Conservation (phyloP, 139 green algal species). For the Parachlorella kessleri region DNA sequence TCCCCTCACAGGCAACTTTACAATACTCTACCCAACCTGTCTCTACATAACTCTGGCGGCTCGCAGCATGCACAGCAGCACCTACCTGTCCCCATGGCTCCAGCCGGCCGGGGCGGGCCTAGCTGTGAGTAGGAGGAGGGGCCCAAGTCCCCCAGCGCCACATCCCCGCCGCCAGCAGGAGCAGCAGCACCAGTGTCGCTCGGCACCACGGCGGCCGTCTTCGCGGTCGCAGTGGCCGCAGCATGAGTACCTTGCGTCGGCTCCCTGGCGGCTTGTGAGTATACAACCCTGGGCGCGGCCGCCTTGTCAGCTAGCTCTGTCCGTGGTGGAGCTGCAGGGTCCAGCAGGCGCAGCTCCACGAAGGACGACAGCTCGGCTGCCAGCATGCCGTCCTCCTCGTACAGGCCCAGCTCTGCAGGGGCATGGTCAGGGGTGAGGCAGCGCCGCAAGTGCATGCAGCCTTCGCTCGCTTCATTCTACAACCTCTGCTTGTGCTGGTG, state of each 20-base stretch:
- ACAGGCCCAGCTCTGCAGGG: constrained; percentile 19
- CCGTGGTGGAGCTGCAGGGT: too few species aligned
- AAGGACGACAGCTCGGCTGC: constrained; percentile 19
- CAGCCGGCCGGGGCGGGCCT: constrained; percentile 10
- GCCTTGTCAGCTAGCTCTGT: too few species aligned
- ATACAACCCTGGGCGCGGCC: not conserved
- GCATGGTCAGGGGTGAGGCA: too few species aligned
- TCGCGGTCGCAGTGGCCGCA: not conserved
- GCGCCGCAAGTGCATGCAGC: too few species aligned
- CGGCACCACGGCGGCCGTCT: not conserved
- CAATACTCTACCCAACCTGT: too few species aligned
- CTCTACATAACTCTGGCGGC: too few species aligned
- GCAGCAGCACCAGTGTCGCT: not conserved
- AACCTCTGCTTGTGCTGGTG: too few species aligned
- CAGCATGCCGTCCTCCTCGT: constrained; percentile 35
- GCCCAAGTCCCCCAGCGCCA: not conserved
- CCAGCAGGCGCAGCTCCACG: constrained; percentile 32
- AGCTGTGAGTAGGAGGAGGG: constrained; percentile 27
- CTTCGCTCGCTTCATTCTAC: too few species aligned
- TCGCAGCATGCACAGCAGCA: too few species aligned
- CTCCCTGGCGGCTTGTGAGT: not conserved
- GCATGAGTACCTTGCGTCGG: too few species aligned
- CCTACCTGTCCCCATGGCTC: too few species aligned
- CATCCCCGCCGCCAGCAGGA: not conserved
- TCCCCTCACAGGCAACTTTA: too few species aligned